Evolutionary conservation across 768 basidiomycete species (phyloP).

Genomic region (Suillus weaverae): DNA sequence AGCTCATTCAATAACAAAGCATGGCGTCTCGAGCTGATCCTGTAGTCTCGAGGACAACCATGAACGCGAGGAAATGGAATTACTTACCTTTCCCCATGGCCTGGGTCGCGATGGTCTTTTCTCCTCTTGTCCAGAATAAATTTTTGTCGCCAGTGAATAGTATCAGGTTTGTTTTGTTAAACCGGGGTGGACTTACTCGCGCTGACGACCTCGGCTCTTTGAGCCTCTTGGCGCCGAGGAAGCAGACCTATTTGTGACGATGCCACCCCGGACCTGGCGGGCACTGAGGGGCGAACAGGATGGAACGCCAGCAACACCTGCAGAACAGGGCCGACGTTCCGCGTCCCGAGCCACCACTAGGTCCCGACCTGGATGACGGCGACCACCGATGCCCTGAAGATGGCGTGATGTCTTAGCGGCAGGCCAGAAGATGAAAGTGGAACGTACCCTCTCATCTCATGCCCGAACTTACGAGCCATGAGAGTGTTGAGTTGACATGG

Average conservation of each 20-base stretch:
- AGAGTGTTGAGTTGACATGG: not conserved
- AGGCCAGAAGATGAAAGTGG: not conserved
- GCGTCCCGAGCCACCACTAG: not conserved
- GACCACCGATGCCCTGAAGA: not conserved
- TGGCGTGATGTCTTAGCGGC: not conserved
- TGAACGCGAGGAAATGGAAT: not conserved
- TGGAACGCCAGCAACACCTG: not conserved
- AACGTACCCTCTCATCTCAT: not conserved
- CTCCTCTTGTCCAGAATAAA: not conserved
- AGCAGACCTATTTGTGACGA: not conserved
- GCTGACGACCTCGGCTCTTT: not conserved
- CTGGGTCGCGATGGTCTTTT: not conserved
- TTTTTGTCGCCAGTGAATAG: not conserved
- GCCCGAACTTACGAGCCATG: not conserved
- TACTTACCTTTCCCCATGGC: not conserved
- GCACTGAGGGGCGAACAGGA: not conserved
- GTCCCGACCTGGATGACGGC: not conserved
- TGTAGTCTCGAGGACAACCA: not conserved
- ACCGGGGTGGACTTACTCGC: not conserved
- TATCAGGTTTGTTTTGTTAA: not conserved
- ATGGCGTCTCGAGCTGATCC: not conserved
- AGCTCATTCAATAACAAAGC: not conserved
- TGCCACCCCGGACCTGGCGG: not conserved
- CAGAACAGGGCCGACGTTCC: not conserved
- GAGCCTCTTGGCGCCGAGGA: not conserved